phyloP scores from a whole-genome alignment of 768 basidiomycete species.

The Leucosporidium yakuticum region DNA sequence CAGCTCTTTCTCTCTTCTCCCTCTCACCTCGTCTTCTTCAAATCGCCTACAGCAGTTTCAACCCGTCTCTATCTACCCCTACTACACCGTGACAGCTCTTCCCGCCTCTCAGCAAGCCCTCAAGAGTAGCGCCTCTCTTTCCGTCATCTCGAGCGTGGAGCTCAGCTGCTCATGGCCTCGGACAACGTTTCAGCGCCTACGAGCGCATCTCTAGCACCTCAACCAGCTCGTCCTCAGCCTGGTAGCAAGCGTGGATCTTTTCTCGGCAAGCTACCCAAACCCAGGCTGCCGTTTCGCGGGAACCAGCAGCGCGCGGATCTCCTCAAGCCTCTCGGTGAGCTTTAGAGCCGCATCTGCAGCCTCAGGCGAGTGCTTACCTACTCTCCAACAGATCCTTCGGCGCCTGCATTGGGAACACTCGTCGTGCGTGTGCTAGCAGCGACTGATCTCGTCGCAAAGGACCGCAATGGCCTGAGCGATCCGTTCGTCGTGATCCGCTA shows the following conservation, averaged over 20 bases:
- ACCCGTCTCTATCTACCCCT: no score
- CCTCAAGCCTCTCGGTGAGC: neutral
- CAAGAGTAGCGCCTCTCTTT: no score
- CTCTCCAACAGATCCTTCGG: neutral
- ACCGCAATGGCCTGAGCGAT: conserved; percentile 38
- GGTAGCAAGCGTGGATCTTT: neutral
- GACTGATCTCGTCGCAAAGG: conserved; percentile 34
- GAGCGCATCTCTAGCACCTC: no score
- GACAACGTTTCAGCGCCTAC: no score
- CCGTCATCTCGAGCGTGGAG: no score
- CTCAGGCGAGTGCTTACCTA: neutral
- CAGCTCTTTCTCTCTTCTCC: no score
- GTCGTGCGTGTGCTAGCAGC: conserved; percentile 32
- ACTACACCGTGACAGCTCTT: no score
- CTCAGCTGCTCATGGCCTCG: no score
- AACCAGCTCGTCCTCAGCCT: no score
- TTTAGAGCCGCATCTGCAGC: neutral
- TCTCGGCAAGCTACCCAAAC: conserved; percentile 4
- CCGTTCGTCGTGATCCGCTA: conserved; percentile 33
- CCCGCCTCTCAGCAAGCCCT: no score
- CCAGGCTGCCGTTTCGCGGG: neutral
- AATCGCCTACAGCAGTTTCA: no score
- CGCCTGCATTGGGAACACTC: conserved; percentile 6
- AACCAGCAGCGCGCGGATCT: neutral
- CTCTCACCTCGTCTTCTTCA: no score